Evolutionary conservation across 2,329 filamentous ascomycete species (phyloP), one percentile per base, ranked within the genome.

Genomic region (Dothistroma septosporum): DNA sequence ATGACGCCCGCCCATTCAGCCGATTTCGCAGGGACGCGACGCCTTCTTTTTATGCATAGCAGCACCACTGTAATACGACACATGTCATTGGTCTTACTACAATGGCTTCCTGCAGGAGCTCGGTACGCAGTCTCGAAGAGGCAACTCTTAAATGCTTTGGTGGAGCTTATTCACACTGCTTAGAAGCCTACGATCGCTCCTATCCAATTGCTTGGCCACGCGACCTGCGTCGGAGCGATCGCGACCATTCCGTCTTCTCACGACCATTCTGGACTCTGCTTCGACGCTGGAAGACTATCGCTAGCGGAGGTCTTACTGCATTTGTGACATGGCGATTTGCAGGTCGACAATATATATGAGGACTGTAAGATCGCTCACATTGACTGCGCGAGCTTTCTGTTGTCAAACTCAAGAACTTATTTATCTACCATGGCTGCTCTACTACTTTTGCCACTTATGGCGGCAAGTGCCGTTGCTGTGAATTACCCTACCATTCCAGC

Each of bases 401-500:
- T 28, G 24, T 28, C 24, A 28, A 37, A 11, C 33, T 37, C 14
- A 11, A 37, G 4, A 37, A 11, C 33, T 9, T 11, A 37, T 37
- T 3, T 9, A 11, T 16, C 33, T 11, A 9, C 10, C 33, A 37
- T 37, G 33, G 33, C 33, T 37, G 4, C 33, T 37, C 33, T 37
- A 37, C 14, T 37, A 16, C 14, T 37, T 11, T 37, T 37, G 33
- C 33, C 33, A 37, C 33, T 37, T 9, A 37, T 37, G 33, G 52
- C 31, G 31, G 69, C 63, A 55, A 75, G 72, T 4, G 77, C 24
- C 10, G 50, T 52, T 19, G 59, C 59, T 35, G 50, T 59, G 53
- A 58, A 73, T 57, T 81, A 77, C 64, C 82, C 82, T 8, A 53
- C 76, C 7, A 78, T 78, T 37, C 82, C 82, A 0, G 47, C 65